Percentiles rank a stretch among this genome's conserved stretches.
Evolutionary conservation across 768 basidiomycete genomes (phyloP).

Genomic region (Tylopilus sp.): DNA sequence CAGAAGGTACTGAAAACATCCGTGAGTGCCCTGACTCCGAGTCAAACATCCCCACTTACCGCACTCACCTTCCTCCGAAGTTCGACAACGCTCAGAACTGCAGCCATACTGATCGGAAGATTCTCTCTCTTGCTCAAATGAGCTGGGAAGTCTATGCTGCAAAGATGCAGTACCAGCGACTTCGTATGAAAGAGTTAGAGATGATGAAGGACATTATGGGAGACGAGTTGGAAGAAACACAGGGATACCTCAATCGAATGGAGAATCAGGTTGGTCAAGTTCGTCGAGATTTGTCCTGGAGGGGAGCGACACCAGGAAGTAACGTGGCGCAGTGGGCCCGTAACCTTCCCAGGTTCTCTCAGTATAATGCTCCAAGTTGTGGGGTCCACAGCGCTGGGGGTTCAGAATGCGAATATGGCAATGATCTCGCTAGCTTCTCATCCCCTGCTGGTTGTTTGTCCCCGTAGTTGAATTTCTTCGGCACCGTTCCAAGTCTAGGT

Average conservation of each 20-base stretch:
- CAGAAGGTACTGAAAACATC: neutral
- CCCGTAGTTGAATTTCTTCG: neutral
- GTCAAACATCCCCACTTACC: neutral
- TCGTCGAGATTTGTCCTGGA: neutral
- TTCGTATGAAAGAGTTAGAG: neutral
- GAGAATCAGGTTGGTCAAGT: neutral
- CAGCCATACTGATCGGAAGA: neutral
- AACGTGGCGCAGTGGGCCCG: neutral
- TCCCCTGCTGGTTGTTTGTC: neutral
- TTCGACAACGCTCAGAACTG: neutral
- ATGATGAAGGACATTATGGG: neutral
- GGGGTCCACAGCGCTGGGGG: neutral
- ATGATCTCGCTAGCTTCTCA: neutral
- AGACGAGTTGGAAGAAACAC: neutral
- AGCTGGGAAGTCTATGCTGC: neutral
- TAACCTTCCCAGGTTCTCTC: neutral
- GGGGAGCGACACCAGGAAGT: neutral
- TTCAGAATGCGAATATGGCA: neutral
- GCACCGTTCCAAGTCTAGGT: neutral
- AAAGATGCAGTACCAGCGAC: neutral
- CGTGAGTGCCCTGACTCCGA: neutral
- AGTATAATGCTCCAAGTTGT: neutral
- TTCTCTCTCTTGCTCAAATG: neutral
- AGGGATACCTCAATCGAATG: neutral
- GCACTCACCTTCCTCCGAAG: neutral